phyloP scores from a whole-genome alignment of 2,329 filamentous ascomycete species.

The Verticillium zaregamsianum region DNA sequence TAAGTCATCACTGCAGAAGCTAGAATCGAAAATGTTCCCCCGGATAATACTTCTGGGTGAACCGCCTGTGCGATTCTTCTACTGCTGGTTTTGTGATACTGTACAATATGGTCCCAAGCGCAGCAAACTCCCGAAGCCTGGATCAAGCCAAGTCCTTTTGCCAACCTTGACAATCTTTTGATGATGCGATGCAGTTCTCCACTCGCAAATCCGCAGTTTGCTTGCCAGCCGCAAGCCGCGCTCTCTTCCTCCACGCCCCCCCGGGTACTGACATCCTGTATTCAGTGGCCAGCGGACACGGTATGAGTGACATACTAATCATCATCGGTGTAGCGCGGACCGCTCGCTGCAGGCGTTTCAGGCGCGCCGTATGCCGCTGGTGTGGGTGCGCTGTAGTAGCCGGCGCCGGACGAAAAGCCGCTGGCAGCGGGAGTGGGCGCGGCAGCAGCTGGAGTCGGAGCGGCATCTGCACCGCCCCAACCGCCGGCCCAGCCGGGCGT shows the following conservation, averaged over 20 bases:
- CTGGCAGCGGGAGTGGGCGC: slow-evolving; percentile 68
- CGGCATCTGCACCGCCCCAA: slow-evolving; percentile 54
- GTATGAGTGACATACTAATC: slow-evolving; percentile 25
- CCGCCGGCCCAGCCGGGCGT: slow-evolving; percentile 62
- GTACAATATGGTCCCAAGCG: neutral
- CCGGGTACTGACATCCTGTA: neutral
- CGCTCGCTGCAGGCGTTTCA: slow-evolving; percentile 59
- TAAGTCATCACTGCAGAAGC: too few relatives aligned
- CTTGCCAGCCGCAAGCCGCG: neutral
- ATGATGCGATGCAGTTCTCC: neutral
- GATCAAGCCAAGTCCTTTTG: neutral
- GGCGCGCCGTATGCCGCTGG: slow-evolving; percentile 56
- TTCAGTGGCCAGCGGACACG: neutral
- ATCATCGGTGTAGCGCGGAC: slow-evolving; percentile 50
- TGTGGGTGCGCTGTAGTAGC: slow-evolving; percentile 58
- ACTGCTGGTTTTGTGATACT: neutral
- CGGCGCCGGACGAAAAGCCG: slow-evolving; percentile 39
- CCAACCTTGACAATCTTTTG: neutral
- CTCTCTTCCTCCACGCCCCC: neutral
- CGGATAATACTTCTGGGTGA: neutral
- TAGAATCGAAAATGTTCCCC: too few relatives aligned
- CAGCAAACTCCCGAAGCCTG: neutral
- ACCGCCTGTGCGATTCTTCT: neutral
- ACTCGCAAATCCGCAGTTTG: neutral
- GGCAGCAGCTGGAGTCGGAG: slow-evolving; percentile 60